Evolutionary conservation across 768 basidiomycete genomes (phyloP).

Genomic region (Leucocoprinus sp.): DNA sequence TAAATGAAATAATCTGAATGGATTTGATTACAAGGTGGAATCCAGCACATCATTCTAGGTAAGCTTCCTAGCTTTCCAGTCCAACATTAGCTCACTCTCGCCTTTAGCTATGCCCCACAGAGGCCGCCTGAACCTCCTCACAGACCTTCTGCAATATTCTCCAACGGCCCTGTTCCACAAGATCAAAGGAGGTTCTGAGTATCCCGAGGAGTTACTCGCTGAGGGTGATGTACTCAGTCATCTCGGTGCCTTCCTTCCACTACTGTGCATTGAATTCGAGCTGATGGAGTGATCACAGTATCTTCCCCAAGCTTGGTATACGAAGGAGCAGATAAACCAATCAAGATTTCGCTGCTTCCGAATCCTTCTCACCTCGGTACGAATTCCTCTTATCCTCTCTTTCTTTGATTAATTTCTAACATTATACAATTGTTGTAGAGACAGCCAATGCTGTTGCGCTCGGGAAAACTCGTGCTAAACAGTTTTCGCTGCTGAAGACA

Average conservation of each 20-base stretch:
- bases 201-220: constrained; percentile 55
- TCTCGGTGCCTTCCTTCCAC: constrained; percentile 37
- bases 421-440: constrained; percentile 36
- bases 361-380: constrained; percentile 73
- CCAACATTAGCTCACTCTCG: not conserved
- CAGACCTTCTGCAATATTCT: constrained; percentile 62
- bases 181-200: constrained; percentile 71
- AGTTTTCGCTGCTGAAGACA: constrained; percentile 69
- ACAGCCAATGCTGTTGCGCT: constrained; percentile 83
- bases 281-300: constrained; percentile 26
- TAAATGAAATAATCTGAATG: not conserved
- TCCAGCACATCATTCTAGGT: constrained; percentile 62
- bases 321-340: constrained; percentile 31
- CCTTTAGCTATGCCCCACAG: constrained; percentile 73
- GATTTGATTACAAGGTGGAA: constrained; percentile 34
- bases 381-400: constrained; percentile 10
- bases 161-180: constrained; percentile 76
- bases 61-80: not conserved
- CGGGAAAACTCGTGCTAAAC: constrained; percentile 87
- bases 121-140: constrained; percentile 79
- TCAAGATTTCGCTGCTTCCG: constrained; percentile 73
- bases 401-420: constrained; percentile 3
- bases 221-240: constrained; percentile 88
- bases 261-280: not conserved
- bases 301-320: constrained; percentile 61